phyloP scores from a whole-genome alignment of 192 early-diverging fungal species.

The Dispira simplex region DNA sequence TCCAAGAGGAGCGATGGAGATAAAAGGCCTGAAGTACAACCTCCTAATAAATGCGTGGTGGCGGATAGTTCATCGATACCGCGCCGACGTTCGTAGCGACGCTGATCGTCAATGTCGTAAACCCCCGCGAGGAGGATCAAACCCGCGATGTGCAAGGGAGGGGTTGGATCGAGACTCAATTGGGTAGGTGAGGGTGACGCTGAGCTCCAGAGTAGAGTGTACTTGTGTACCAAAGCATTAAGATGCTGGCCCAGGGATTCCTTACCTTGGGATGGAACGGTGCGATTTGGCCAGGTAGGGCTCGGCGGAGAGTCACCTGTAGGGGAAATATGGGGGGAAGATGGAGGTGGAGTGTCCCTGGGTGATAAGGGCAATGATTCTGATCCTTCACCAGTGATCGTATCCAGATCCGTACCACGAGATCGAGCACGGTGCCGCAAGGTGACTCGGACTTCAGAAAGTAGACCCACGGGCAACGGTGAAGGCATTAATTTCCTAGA shows the following conservation, averaged over 20 bases:
- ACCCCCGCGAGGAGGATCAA: constrained; percentile 7
- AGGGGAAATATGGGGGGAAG: too few relatives aligned
- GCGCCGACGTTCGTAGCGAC: neutral
- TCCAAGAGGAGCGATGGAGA: neutral
- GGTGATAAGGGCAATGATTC: neutral
- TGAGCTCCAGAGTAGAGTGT: too few relatives aligned
- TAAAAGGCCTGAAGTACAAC: neutral
- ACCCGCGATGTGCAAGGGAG: neutral
- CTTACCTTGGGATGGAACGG: too few relatives aligned
- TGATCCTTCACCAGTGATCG: neutral
- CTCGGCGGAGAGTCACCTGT: too few relatives aligned
- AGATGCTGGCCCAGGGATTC: too few relatives aligned
- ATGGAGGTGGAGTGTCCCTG: neutral
- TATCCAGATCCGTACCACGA: neutral
- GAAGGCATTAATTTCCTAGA: neutral
- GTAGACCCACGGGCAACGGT: neutral
- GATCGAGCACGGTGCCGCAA: neutral
- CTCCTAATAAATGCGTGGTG: neutral
- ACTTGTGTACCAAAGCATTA: too few relatives aligned
- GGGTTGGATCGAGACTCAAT: neutral
- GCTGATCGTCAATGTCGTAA: constrained; percentile 5
- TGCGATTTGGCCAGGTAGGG: too few relatives aligned
- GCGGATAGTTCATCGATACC: constrained; percentile 5
- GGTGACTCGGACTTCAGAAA: neutral
- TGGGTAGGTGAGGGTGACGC: too few relatives aligned